phyloP scores from a whole-genome alignment of 1,284 basidiomycete genomes.

The Ustilago xerochloae region DNA sequence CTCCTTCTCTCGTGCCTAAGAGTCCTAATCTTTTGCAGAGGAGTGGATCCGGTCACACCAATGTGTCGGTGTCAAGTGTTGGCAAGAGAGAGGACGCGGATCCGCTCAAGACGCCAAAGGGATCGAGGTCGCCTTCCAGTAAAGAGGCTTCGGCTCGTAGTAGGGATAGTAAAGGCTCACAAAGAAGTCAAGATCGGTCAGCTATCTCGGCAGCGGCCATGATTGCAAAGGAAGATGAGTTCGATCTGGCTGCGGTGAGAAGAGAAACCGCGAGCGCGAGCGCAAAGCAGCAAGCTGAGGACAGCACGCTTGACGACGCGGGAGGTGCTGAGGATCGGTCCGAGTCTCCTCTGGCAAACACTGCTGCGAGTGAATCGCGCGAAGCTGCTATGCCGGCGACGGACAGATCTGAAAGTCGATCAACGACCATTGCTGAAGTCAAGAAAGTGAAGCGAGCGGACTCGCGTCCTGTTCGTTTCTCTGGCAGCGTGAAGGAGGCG shows the following conservation, averaged over 20 bases:
- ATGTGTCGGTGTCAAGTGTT: not conserved
- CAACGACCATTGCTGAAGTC: not conserved
- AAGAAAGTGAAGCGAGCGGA: slow-evolving; percentile 4
- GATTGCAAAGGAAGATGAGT: not conserved
- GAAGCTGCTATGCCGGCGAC: not conserved
- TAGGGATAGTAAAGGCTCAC: not conserved
- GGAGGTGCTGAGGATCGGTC: not conserved
- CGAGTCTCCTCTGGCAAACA: not conserved
- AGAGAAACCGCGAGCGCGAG: not conserved
- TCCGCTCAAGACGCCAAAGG: slow-evolving; percentile 15
- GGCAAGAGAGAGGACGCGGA: not conserved
- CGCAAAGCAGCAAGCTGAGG: too few relatives aligned
- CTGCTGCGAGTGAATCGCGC: not conserved
- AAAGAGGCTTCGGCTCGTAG: too few relatives aligned
- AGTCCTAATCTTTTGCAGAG: slow-evolving; percentile 13
- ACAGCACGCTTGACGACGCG: too few relatives aligned
- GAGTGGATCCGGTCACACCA: slow-evolving; percentile 12
- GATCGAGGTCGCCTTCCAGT: not conserved
- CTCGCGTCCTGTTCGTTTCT: slow-evolving; percentile 2
- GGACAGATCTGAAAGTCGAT: slow-evolving; percentile 1
- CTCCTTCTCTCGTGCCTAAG: slow-evolving; percentile 29
- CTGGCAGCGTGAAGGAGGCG: slow-evolving; percentile 13
- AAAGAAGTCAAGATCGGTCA: not conserved
- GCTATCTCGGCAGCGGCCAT: not conserved
- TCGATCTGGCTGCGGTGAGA: not conserved